Evolutionary conservation across 768 basidiomycete genomes (phyloP).

Genomic region (Lactifluus volemus): DNA sequence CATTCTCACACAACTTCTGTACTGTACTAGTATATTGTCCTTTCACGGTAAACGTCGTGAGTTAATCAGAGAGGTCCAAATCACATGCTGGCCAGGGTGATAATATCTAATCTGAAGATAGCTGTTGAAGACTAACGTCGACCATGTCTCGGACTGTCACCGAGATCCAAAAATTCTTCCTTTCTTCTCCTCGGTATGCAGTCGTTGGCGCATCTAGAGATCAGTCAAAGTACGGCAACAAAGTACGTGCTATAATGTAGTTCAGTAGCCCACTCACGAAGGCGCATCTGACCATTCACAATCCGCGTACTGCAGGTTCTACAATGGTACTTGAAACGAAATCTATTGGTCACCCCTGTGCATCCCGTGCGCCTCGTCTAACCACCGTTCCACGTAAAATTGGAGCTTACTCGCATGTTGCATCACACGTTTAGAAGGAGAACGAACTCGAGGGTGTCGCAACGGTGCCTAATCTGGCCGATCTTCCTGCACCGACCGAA

Average conservation of each 20-base stretch:
- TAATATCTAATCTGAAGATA: not conserved
- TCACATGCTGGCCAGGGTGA: not conserved
- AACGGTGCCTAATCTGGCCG: slow-evolving; percentile 46
- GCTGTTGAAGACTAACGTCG: not conserved
- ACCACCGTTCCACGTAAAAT: not conserved
- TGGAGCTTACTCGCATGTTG: not conserved
- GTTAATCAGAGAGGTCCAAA: not conserved
- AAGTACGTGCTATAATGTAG: slow-evolving; percentile 30
- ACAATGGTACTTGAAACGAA: slow-evolving; percentile 62
- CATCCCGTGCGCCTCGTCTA: slow-evolving; percentile 48
- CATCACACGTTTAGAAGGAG: slow-evolving; percentile 43
- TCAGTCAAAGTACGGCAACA: slow-evolving; percentile 69
- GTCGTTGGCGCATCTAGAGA: slow-evolving; percentile 82
- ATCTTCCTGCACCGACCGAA: slow-evolving; percentile 48
- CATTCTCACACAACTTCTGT: not conserved
- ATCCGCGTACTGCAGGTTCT: slow-evolving; percentile 42
- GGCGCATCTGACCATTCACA: not conserved
- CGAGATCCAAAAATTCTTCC: slow-evolving; percentile 45
- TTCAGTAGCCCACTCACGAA: not conserved
- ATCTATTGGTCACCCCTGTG: slow-evolving; percentile 56
- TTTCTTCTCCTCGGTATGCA: slow-evolving; percentile 56
- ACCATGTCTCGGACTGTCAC: slow-evolving; percentile 20
- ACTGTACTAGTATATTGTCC: not conserved
- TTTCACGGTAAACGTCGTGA: not conserved
- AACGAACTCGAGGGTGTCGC: slow-evolving; percentile 55